phyloP scores from a whole-genome alignment of 768 basidiomycete genomes.

The Russula virescens region DNA sequence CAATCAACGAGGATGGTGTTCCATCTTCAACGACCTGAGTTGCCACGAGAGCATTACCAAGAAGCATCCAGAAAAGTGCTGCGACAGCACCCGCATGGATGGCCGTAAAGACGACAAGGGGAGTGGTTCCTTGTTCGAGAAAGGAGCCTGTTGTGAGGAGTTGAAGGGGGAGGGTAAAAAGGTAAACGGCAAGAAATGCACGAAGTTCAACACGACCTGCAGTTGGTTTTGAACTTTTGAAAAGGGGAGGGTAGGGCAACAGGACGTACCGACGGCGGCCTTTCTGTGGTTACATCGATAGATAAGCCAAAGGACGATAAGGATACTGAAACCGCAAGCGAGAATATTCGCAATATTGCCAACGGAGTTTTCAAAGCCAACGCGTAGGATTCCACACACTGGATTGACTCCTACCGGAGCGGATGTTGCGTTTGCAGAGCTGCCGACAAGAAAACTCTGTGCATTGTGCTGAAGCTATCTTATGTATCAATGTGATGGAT shows the following conservation, averaged over 20 bases:
- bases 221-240: constrained; percentile 4
- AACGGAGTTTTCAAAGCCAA: constrained; percentile 51
- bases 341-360: constrained; percentile 88
- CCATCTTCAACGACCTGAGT: constrained; percentile 95
- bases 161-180: constrained; percentile 70
- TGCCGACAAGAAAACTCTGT: constrained; percentile 33
- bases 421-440: constrained; percentile 39
- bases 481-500: constrained; percentile 7
- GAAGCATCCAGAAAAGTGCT: constrained; percentile 71
- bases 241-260: not conserved
- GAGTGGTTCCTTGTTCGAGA: constrained; percentile 67
- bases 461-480: constrained; percentile 33
- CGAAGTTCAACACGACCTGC: constrained; percentile 68
- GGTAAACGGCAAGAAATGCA: constrained; percentile 57
- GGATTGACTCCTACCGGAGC: constrained; percentile 85
- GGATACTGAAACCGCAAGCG: constrained; percentile 66
- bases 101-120: constrained; percentile 65
- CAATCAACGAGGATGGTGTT: constrained; percentile 61
- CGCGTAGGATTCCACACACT: constrained; percentile 66
- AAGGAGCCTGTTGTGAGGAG: constrained; percentile 76
- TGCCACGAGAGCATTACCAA: constrained; percentile 71
- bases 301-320: constrained; percentile 55
- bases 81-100: constrained; percentile 76
- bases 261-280: constrained; percentile 72
- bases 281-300: constrained; percentile 55